Base-by-base conservation (phyloP, 495 filamentous ascomycete species). In the Amphirosellinia nigrospora region DNA sequence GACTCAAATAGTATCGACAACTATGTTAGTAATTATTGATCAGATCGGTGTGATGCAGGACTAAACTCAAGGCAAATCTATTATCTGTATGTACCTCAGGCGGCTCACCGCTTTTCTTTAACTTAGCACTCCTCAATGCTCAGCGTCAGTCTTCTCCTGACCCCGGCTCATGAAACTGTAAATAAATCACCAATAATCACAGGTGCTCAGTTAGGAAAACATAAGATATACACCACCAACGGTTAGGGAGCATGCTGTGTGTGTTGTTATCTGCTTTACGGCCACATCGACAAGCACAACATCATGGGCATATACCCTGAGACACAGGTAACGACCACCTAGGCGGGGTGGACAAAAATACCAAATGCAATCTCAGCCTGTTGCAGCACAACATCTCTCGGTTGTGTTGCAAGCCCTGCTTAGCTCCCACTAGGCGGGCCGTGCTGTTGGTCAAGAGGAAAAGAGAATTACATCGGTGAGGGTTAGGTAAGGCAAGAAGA, bases 401-500 rank as follows among this genome's bases (percentile, higher is more conserved):
- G 15, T n/a, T 45, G 43, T n/a, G 45, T 48, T 48, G 45, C 45
- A 23, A 48, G 45, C 45, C 45, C 45, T 28, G 50, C 11, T 53
- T 53, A 53, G 26, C 23, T 13, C 50, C 50, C 21, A 48, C 26
- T 16, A 9, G 9, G 26, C 21, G n/a, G n/a, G n/a, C n/a, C n/a
- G n/a, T n/a, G 15, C 26, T 30, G 48, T 26, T 4, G 15, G 48
- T 23, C 23, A 53, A 30, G 10, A 58, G 53, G 32, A 32, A 32
- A 56, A 9, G 11, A 36, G 32, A n/a, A 56, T 36, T 28, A 16
- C 53, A 56, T 56, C 48, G 48, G 43, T 46, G 43, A 46, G 55
- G 41, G 48, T 28, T 21, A 52, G 55, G 55, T 58, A 32, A 58
- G 55, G 55, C 30, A 53, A 7, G 50, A 28, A 53, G 50, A 53